Evolutionary conservation across 768 basidiomycete species (phyloP), one percentile per base, ranked within the genome.

Genomic region (Gloeophyllum trabeum): DNA sequence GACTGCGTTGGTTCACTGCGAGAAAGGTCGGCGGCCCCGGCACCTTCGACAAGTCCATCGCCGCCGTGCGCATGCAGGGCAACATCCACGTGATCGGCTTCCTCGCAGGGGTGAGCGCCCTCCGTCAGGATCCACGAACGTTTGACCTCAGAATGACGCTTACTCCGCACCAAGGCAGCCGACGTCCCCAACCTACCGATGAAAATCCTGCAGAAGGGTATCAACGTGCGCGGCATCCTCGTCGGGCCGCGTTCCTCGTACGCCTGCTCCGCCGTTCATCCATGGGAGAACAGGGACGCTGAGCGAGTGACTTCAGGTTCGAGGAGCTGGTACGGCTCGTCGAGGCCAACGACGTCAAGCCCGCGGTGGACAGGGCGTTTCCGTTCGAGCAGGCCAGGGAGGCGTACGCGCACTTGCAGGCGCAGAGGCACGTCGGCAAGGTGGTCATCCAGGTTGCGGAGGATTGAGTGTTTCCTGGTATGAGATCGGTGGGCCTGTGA

Each of bases 371-470:
- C 61, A 71, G 67, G 55, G 67, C 77, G 0, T 81, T 80, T 60
- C 42, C 59, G 6, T 81, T 78, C 51, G 69, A 72, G 38, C 54
- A 79, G n/a, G 60, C 67, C 4, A 55, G 61, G 22, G 59, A 68
- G 36, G 79, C 78, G 1, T 79, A 73, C 52, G 57, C 60, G 36
- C 65, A 77, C 51, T 60, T 77, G 43, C 61, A 67, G 45, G 69
- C 65, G 1, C 75, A 77, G 46, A 63, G 65, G 44, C 75, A 79
- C 52, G 69, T 78, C 19, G 79, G 79, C 13, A 79, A 81, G 58
- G 66, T 79, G 12, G 71, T 73, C n/a, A 71, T 78, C 45, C 66
- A 64, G 56, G 67, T 77, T 22, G 12, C 36, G 10, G 20, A 37
- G 36, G 36, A 37, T 21, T 37, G 20, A 37, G n/a, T n/a, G n/a